Percentiles rank a stretch among this genome's conserved stretches.
Conservation (phyloP, 1,284 basidiomycete genomes). For the Serendipita sp. region DNA sequence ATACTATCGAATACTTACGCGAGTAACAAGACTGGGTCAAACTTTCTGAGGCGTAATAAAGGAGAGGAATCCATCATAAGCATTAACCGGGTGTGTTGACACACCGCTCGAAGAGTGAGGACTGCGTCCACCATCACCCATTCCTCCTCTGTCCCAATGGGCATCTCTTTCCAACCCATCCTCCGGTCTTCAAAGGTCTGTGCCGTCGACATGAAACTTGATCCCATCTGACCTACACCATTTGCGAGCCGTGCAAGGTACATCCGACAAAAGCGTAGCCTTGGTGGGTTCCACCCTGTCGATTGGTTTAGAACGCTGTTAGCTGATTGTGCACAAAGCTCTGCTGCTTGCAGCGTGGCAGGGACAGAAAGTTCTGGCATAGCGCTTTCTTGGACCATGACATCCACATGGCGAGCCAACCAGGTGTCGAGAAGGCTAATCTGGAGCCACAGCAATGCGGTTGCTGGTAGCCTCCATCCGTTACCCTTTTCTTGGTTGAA, state of each 20-base stretch:
- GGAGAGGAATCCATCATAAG: background rate
- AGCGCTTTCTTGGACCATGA: background rate
- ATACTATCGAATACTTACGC: background rate
- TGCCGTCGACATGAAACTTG: constrained; percentile 1
- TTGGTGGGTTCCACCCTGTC: background rate
- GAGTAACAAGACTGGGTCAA: background rate
- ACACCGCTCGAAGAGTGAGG: background rate
- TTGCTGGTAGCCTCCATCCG: constrained; percentile 3
- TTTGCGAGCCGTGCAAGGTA: background rate
- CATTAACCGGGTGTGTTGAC: constrained; percentile 3
- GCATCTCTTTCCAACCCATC: background rate
- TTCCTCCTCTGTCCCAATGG: background rate
- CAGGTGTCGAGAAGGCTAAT: constrained; percentile 1
- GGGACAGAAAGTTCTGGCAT: constrained; percentile 2
- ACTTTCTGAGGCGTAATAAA: background rate
- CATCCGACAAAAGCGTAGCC: background rate
- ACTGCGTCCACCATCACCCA: constrained; percentile 4
- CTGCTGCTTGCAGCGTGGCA: background rate
- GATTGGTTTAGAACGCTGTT: background rate
- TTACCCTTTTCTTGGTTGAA: background rate
- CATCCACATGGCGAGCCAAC: background rate
- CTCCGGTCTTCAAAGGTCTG: background rate
- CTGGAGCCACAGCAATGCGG: constrained; percentile 1
- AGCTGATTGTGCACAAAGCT: background rate
- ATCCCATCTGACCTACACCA: background rate